Evolutionary conservation across 1,139 yeast genomes (phyloP).

Genomic region (Yamadazyma conglobata): DNA sequence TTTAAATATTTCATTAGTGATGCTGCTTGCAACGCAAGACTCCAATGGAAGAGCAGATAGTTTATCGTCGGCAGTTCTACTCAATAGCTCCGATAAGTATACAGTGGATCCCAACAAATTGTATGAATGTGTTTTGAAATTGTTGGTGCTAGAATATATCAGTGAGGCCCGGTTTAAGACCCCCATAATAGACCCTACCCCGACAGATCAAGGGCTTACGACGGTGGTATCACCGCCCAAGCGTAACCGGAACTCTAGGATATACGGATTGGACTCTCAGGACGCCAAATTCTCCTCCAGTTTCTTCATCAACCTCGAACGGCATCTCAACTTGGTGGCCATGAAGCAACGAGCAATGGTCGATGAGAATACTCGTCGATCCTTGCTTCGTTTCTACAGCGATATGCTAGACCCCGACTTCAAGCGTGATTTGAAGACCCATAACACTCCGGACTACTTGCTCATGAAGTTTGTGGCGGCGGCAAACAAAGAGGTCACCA

Average conservation of each 20-base stretch:
- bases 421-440: conserved; percentile 35
- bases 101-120: conserved; percentile 27
- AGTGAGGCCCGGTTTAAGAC: conserved; percentile 57
- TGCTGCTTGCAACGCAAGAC: conserved; percentile 1
- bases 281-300: conserved; percentile 43
- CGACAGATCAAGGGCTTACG: conserved; percentile 5
- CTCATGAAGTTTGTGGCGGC: conserved; percentile 63
- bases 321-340: conserved; percentile 51
- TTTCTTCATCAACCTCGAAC: conserved; percentile 45
- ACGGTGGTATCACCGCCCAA: conserved; percentile 12
- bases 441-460: conserved; percentile 57
- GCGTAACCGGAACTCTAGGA: conserved; percentile 13
- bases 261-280: conserved; percentile 12
- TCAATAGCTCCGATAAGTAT: conserved; percentile 21
- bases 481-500: conserved; percentile 61
- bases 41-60: conserved; percentile 13
- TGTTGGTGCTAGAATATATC: conserved; percentile 51
- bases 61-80: conserved; percentile 23
- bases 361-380: conserved; percentile 40
- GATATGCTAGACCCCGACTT: conserved; percentile 52
- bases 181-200: conserved; percentile 24
- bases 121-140: conserved; percentile 44
- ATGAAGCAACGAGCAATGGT: conserved; percentile 43
- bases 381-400: conserved; percentile 59
- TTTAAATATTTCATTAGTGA: not conserved